Percentiles rank a stretch among this genome's conserved stretches.
Evolutionary conservation across 2,329 filamentous ascomycete species (phyloP).

Genomic region (Trichoderma sp.): DNA sequence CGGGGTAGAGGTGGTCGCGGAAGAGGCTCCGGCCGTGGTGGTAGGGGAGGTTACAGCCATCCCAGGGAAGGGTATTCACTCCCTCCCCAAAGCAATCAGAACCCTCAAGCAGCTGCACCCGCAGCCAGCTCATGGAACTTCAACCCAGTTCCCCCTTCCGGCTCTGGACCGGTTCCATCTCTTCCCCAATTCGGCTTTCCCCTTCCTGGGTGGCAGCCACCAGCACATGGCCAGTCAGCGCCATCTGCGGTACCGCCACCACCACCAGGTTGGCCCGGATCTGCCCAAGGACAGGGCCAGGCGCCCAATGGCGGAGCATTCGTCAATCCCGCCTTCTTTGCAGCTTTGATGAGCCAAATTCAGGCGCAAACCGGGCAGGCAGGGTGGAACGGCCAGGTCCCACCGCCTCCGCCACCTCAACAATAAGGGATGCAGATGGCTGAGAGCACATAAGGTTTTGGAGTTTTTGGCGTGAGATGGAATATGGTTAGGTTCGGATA

Average conservation of each 20-base stretch:
- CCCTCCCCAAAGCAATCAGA: constrained; percentile 36
- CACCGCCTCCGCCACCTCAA: constrained; percentile 16
- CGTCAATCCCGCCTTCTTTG: constrained; percentile 58
- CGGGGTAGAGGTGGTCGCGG: constrained; percentile 45
- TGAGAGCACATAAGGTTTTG: background rate
- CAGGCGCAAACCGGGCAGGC: constrained; percentile 30
- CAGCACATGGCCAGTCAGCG: constrained; percentile 27
- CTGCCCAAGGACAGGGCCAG: constrained; percentile 32
- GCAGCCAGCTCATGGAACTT: constrained; percentile 22
- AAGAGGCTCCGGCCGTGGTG: constrained; percentile 40
- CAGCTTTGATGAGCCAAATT: constrained; percentile 46
- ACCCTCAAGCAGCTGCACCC: constrained; percentile 27
- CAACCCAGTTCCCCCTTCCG: constrained; percentile 13
- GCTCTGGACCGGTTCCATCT: constrained; percentile 22
- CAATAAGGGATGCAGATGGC: background rate
- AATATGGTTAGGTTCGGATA: no score
- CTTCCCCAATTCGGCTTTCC: constrained; percentile 43
- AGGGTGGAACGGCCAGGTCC: constrained; percentile 12
- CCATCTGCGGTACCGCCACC: constrained; percentile 35
- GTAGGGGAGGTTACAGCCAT: constrained; percentile 35
- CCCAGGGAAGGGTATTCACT: constrained; percentile 42
- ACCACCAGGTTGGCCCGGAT: constrained; percentile 32
- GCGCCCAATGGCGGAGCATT: constrained; percentile 42
- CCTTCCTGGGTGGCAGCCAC: constrained; percentile 43
- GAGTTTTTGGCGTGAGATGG: background rate